Conservation (phyloP, 257 asterid species). For the Solanum microdontum region DNA sequence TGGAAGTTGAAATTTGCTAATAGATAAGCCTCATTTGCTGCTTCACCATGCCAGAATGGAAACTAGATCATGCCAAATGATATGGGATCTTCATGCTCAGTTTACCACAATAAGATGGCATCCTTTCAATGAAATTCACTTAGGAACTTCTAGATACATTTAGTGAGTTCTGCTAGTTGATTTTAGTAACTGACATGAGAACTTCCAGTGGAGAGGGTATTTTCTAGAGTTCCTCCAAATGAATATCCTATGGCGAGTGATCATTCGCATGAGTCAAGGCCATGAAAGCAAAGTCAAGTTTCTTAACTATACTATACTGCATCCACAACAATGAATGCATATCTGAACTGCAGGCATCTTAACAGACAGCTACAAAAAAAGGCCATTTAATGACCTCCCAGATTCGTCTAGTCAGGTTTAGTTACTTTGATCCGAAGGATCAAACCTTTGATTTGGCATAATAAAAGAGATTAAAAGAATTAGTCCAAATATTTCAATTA, state of each 20-base stretch:
- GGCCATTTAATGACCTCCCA: not conserved
- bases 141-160: not conserved
- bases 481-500: not conserved
- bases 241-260: not conserved
- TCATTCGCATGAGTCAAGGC: not conserved
- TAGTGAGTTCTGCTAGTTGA: not conserved
- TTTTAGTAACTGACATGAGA: not conserved
- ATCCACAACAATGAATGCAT: not conserved
- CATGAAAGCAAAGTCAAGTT: not conserved
- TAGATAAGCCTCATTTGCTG: not conserved
- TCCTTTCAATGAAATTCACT: not conserved
- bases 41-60: not conserved
- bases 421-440: not conserved
- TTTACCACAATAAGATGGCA: not conserved
- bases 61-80: not conserved
- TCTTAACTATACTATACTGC: not conserved
- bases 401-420: not conserved
- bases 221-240: not conserved
- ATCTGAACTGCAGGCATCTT: not conserved
- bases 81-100: not conserved
- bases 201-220: not conserved
- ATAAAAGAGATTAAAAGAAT: not conserved
- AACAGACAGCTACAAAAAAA: not conserved
- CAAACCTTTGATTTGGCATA: not conserved
- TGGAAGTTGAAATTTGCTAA: not conserved